Base-by-base conservation (phyloP, 2,329 filamentous ascomycete genomes). In the Neoscytalidium dimidiatum region DNA sequence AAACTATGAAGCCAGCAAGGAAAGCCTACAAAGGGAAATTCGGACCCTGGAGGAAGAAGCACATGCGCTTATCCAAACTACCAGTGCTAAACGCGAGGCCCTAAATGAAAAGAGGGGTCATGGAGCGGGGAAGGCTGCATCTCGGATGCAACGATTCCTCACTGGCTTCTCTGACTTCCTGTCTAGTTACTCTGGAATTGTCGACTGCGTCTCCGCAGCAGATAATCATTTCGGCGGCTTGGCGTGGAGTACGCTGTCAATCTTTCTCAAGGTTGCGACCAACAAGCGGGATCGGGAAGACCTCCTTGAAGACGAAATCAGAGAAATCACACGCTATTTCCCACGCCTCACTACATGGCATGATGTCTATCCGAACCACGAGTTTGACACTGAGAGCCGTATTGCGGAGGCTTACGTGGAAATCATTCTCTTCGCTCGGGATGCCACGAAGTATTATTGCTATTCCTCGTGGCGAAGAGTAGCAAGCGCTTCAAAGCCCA, bases 161-260 rank as follows among this genome's bases (percentile, higher is more conserved):
- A 57, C 26, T 11, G 49, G 44, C 17, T 57, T 66, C 2, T 49
- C 49, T 19, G 28, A 43, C 4, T 66, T 66, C 19, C 23, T 66
- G 3, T 29, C 57, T 19, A 43, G 58, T 8, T 66, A 63, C 23
- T 62, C 64, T 8, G 64, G 58, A 17, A 51, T 66, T 21, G 64
- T 52, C 19, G 64, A 66, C 14, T 58, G 62, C 8, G 41, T 58
- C 11, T 63, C 63, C 31, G 49, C 46, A 4, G 64, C 58, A 3
- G 64, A 66, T 28, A 58, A 63, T 11, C 64, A 66, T 43, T 66
- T 66, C 26, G 64, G 64, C 31, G 64, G 64, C 6, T 43, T 66
- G n/a, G 64, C 64, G 4, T 66, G 63, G n/a, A 58, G 64, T n/a
- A 66, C 64, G 2, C 33, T 66, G 11, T 23, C 58, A 6, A 33